Base-by-base conservation (phyloP, 202 grass and related monocot genomes). In the Setaria viridis region DNA sequence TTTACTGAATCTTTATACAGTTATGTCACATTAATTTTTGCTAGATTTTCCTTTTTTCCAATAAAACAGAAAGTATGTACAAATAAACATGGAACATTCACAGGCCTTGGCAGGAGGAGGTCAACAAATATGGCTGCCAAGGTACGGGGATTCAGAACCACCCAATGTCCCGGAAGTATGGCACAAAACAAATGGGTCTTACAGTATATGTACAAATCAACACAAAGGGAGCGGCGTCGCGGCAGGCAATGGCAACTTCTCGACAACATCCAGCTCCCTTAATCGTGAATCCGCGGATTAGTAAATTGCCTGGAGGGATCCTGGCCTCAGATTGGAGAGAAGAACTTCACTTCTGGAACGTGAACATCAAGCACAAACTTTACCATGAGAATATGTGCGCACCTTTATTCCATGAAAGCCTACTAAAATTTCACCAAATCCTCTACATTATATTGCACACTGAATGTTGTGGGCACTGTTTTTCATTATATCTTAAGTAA, bases 11-110 rank as follows among this genome's bases (percentile, higher is more conserved):
- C 59, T 91, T 88, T 91, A 82, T 88, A 88, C 86, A 91, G 72
- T 81, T 74, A 84, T 70, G 82, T 85, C 86, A 88, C 90, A 85
- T 88, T 79, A 82, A 91, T 60, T 43, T 11, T 79, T 29, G 43
- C 86, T 79, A 88, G 68, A 72, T 68, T 88, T 88, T 66, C n/a
- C 6, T 16, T 91, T 70, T 58, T 89, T 53, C 48, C 69, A 87
- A 89, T 80, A 87, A 87, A 92, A 89, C 80, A 93, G 64, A 95
- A 93, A 84, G 78, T 84, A 79, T 96, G 90, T 96, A 96, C 94
- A 96, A 97, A 82, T 91, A 90, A 94, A 97, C 87, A 92, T 90
- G 89, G 87, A 94, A 80, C 85, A 85, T 91, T 94, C 70, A 81
- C 77, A 87, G 74, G 74, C 88, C 88, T 67, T 68, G 91, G 83